Base-by-base conservation (phyloP, 352 stramenopile species). In the Thalassiosira allenii region DNA sequence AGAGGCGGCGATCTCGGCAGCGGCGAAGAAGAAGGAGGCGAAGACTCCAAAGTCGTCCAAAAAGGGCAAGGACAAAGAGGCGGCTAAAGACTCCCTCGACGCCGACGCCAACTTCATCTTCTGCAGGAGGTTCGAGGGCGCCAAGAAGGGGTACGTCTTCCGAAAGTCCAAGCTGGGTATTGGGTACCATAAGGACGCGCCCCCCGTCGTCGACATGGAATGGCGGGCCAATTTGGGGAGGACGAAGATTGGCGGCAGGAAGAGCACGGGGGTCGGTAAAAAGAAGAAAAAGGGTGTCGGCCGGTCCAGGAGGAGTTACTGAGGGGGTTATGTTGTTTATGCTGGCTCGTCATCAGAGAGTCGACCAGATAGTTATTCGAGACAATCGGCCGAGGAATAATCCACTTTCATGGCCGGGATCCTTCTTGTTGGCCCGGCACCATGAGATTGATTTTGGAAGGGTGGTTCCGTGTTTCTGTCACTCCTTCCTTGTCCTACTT, bases 81-180 rank as follows among this genome's bases (percentile, higher is more conserved):
- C n/a, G n/a, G n/a, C n/a, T n/a, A 63, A 68, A 32, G 22, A 23
- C 11, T 23, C 30, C 3, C 8, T 32, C 30, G 57, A 66, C 32
- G 32, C 49, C 9, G 49, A 84, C 8, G n/a, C n/a, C n/a, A n/a
- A n/a, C n/a, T 94, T 90, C 54, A 86, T 93, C 44, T 14, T 73
- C 22, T 70, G 70, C 11, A 93, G 92, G 66, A 92, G 87, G 64
- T 94, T 90, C 49, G 61, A 59, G 9, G 84, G 86, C 22, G 79
- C 83, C 6, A 93, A 92, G 67, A 80, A 80, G 30, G 90, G 86
- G 33, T 94, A 87, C 54, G 82, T 93, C 2, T 94, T 93, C 37
- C 69, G 53, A 58, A 89, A 83, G 61, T 83, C 86, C 20, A 84
- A 82, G 34, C 25, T 84, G 33, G 89, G 89, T 3, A 3, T 91